phyloP scores from a whole-genome alignment of 2,329 filamentous ascomycete genomes.

The Aspergillus sp. region DNA sequence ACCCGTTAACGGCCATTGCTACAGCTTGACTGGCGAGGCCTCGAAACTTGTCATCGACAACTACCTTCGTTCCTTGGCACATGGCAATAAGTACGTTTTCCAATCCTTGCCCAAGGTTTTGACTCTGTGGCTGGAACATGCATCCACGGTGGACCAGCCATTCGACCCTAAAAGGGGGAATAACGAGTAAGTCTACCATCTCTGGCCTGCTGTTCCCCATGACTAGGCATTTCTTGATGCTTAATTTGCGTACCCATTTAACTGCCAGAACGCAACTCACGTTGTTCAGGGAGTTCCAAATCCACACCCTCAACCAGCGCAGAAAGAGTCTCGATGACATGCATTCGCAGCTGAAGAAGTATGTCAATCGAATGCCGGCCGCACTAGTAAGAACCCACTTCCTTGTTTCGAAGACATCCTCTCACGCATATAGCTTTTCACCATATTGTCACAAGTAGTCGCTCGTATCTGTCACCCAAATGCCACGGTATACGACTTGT shows the following conservation, averaged over 20 bases:
- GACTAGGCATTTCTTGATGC: too few relatives aligned
- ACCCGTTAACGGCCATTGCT: constrained; percentile 16
- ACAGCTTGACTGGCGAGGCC: constrained; percentile 71
- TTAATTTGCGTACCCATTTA: neutral
- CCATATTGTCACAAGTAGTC: constrained; percentile 84
- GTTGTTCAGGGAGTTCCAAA: constrained; percentile 43
- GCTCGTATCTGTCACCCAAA: constrained; percentile 93
- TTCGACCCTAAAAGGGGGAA: constrained; percentile 52
- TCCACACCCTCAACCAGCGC: constrained; percentile 50
- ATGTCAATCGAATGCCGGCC: constrained; percentile 57
- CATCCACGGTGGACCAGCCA: constrained; percentile 67
- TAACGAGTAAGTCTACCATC: constrained; percentile 35
- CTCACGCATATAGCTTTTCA: constrained; percentile 45
- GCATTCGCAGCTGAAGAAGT: constrained; percentile 76
- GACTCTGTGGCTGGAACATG: constrained; percentile 92
- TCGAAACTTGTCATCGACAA: constrained; percentile 91
- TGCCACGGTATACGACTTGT: constrained; percentile 68
- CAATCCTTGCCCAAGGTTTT: constrained; percentile 89
- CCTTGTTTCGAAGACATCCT: neutral
- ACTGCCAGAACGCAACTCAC: neutral
- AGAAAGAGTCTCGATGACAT: constrained; percentile 66
- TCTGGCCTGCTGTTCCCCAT: neutral
- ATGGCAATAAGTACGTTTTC: constrained; percentile 92
- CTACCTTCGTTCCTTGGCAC: constrained; percentile 81
- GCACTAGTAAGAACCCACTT: constrained; percentile 36